Percentiles rank a stretch among this genome's conserved stretches.
These are phyloP conservation scores for Boechera stricta DNA, from an alignment of 345 rosid genomes.

Conservation along the genomic window DNA sequence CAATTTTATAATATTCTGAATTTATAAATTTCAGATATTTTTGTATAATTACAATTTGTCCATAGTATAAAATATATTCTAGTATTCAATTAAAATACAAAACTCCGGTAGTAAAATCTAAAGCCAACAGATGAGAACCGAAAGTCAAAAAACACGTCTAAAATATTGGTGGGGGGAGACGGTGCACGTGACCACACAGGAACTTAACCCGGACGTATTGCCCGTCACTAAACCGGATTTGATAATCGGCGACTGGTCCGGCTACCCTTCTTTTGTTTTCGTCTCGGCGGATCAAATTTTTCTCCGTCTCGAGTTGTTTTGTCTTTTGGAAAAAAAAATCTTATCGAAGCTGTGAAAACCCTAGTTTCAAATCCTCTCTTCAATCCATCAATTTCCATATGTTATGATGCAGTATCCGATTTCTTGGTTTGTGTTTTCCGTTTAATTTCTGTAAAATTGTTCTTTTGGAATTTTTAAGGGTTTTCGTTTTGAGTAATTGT, in stretches of 20 bases:
- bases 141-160: slow-evolving; percentile 36
- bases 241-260: slow-evolving; percentile 83
- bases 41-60: too few relatives aligned
- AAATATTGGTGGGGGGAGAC: slow-evolving; percentile 3
- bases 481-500: slow-evolving; percentile 22
- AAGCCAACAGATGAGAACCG: slow-evolving; percentile 9
- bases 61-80: too few relatives aligned
- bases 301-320: slow-evolving; percentile 11
- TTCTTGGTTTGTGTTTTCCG: slow-evolving; percentile 34
- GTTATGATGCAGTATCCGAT: slow-evolving; percentile 27
- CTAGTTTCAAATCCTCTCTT: slow-evolving; percentile 43
- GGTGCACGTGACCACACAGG: slow-evolving; percentile 51
- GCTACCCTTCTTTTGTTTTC: slow-evolving; percentile 43
- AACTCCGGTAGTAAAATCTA: background rate
- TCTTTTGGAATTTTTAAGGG: slow-evolving; percentile 13
- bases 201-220: slow-evolving; percentile 76
- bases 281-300: slow-evolving; percentile 27
- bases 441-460: slow-evolving; percentile 3
- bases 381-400: background rate
- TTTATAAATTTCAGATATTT: too few relatives aligned
- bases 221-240: slow-evolving; percentile 58
- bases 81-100: background rate
- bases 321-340: slow-evolving; percentile 26
- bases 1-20: too few relatives aligned
- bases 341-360: slow-evolving; percentile 52